phyloP scores from a whole-genome alignment of 2,329 filamentous ascomycete genomes.

The Aspergillus pseudoglaucus region DNA sequence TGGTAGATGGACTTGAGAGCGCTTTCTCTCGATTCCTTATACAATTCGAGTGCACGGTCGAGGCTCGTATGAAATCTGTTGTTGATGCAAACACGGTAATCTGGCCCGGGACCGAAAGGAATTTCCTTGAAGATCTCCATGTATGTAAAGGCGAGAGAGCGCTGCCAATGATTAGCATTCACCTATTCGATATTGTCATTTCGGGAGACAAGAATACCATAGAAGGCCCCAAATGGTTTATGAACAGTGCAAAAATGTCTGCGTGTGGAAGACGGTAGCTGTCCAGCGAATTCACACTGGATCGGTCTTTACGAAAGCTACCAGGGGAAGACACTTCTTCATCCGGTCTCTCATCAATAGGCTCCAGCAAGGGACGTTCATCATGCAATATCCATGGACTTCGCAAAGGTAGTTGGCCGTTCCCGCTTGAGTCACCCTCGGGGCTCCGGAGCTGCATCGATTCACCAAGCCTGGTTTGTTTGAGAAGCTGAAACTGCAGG shows the following conservation, averaged over 20 bases:
- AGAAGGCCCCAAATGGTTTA: conserved; percentile 78
- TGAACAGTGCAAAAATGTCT: conserved; percentile 89
- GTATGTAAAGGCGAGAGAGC: conserved; percentile 86
- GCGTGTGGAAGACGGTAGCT: conserved; percentile 46
- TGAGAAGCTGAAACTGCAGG: conserved; percentile 79
- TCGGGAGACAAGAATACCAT: conserved; percentile 50
- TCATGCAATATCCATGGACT: conserved; percentile 35
- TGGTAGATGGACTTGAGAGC: conserved; percentile 76
- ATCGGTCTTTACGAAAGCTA: conserved; percentile 2
- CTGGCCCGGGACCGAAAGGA: conserved; percentile 65
- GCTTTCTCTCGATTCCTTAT: conserved; percentile 65
- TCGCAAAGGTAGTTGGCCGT: conserved; percentile 13
- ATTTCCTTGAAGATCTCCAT: conserved; percentile 83
- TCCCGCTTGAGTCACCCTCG: conserved; percentile 10
- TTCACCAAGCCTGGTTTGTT: conserved; percentile 45
- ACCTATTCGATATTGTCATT: not conserved
- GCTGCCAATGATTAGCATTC: conserved; percentile 37
- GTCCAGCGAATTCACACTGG: conserved; percentile 7
- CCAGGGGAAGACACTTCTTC: conserved; percentile 37
- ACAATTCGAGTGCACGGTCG: conserved; percentile 70
- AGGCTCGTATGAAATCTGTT: conserved; percentile 75
- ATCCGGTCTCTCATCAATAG: conserved; percentile 58
- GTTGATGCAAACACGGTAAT: conserved; percentile 66
- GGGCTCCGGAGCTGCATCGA: conserved; percentile 11
- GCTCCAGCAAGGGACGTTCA: conserved; percentile 45